Percentiles rank a stretch among this genome's conserved stretches.
Evolutionary conservation across 208 protist species (phyloP).

Genomic region (Leishmania arabica): DNA sequence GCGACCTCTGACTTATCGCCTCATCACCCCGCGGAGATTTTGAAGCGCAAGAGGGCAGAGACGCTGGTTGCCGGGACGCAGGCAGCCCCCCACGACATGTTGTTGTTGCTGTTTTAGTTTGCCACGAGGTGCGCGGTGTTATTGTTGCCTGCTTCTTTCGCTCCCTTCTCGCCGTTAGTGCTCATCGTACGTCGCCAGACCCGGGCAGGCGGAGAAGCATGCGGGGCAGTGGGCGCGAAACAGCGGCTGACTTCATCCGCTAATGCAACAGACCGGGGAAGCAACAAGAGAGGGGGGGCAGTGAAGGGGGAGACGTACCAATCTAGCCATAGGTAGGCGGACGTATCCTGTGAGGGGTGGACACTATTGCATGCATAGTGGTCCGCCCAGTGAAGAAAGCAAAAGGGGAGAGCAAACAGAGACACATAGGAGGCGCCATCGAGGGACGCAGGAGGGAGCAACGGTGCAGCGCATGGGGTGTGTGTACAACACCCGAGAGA

Average conservation of each 20-base stretch:
- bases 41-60: background rate
- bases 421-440: background rate
- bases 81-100: background rate
- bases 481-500: background rate
- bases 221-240: background rate
- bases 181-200: background rate
- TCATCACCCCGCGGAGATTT: background rate
- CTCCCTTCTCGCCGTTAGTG: background rate
- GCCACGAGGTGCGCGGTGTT: background rate
- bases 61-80: background rate
- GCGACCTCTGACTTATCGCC: background rate
- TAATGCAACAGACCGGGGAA: background rate
- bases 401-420: background rate
- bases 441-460: background rate
- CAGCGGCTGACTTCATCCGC: background rate
- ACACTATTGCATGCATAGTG: background rate
- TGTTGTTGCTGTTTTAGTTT: background rate
- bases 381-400: background rate
- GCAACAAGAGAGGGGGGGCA: background rate
- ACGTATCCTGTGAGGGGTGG: background rate
- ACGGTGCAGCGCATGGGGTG: background rate
- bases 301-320: background rate
- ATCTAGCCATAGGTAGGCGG: background rate
- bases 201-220: background rate
- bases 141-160: background rate